phyloP scores from a whole-genome alignment of 257 asterid genomes.

The Jacaranda mimosifolia region DNA sequence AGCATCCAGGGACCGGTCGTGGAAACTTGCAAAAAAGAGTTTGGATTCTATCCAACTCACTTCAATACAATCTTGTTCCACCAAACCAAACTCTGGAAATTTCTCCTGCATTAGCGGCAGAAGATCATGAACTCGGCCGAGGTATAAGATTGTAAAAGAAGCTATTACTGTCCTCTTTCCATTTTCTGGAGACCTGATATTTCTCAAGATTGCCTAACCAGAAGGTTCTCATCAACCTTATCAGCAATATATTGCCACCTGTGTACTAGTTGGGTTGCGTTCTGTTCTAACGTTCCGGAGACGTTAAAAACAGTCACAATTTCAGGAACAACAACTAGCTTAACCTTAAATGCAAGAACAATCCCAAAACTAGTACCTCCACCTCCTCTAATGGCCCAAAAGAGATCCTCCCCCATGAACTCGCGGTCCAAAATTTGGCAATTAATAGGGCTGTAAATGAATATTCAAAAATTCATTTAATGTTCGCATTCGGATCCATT shows the following conservation, averaged over 20 bases:
- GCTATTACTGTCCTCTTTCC: constrained; percentile 32
- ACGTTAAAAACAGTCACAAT: constrained; percentile 49
- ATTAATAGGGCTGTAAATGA: no score
- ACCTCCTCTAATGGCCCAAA: no score
- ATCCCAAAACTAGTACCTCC: constrained; percentile 59
- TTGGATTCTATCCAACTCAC: constrained; percentile 54
- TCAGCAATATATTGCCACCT: constrained; percentile 56
- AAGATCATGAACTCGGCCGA: constrained; percentile 43
- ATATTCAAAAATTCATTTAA: no score
- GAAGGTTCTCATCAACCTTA: constrained; percentile 46
- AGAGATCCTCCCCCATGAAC: no score
- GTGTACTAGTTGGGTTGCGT: constrained; percentile 49
- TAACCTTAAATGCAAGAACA: constrained; percentile 45
- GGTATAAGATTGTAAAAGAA: constrained; percentile 35
- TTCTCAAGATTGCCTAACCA: constrained; percentile 31
- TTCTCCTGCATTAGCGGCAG: constrained; percentile 40
- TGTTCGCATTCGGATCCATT: no score
- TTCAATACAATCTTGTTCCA: constrained; percentile 44
- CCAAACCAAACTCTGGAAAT: constrained; percentile 54
- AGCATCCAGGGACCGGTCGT: constrained; percentile 9
- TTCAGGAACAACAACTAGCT: constrained; percentile 37
- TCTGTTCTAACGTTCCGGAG: constrained; percentile 42
- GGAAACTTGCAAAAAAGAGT: constrained; percentile 35
- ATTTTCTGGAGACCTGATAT: constrained; percentile 3
- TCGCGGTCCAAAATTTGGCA: no score